Conservation (phyloP, 768 basidiomycete species). For the Strobilomyces dryophilus region DNA sequence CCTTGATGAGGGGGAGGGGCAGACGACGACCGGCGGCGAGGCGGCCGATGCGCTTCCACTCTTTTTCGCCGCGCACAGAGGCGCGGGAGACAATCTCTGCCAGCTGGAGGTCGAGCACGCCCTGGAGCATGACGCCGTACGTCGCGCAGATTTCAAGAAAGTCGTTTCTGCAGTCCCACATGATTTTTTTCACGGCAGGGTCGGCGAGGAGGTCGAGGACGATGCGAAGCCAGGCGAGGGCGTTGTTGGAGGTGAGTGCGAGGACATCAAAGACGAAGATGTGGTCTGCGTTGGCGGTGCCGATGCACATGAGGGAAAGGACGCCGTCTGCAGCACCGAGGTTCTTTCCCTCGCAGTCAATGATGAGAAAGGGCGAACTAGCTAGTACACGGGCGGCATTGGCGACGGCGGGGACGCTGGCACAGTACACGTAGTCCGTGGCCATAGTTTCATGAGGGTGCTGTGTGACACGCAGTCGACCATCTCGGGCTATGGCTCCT, state of each 20-base stretch:
- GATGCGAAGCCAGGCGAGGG: constrained; percentile 18
- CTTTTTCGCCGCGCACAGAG: constrained; percentile 22
- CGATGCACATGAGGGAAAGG: constrained; percentile 36
- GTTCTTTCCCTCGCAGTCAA: constrained; percentile 40
- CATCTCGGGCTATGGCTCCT: constrained; percentile 6
- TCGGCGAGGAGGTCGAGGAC: constrained; percentile 29
- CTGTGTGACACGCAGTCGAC: constrained; percentile 4
- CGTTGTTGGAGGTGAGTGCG: constrained; percentile 17
- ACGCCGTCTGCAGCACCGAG: constrained; percentile 30
- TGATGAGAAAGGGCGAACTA: constrained; percentile 24
- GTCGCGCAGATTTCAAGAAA: constrained; percentile 31
- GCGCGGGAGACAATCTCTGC: constrained; percentile 34
- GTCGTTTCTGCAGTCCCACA: constrained; percentile 43
- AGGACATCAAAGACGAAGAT: constrained; percentile 38
- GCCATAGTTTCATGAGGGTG: constrained; percentile 9
- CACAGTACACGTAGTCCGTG: constrained; percentile 22
- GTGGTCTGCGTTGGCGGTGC: constrained; percentile 27
- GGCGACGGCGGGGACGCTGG: constrained; percentile 6
- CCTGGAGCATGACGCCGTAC: constrained; percentile 27
- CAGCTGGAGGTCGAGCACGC: constrained; percentile 40
- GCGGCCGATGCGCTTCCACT: constrained; percentile 25
- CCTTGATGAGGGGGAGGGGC: constrained; percentile 19
- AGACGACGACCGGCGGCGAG: constrained; percentile 26
- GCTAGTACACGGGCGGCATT: constrained; percentile 20
- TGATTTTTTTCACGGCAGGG: constrained; percentile 32